A percentile compares a stretch with the other conserved stretches of the same genome.
phyloP scores from a whole-genome alignment of 306 rosid genomes.

The Luffa aegyptiaca region DNA sequence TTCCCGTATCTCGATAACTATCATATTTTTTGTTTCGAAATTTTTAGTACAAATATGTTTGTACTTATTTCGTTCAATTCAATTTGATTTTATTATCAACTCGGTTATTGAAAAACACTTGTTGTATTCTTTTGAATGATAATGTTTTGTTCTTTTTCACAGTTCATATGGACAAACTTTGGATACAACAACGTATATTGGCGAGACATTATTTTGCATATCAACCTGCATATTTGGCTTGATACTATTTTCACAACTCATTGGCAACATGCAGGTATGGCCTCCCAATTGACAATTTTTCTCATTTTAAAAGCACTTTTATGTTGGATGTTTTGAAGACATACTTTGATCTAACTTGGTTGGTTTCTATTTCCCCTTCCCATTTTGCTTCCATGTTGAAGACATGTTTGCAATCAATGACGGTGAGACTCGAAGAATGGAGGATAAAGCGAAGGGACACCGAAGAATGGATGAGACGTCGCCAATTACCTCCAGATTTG shows the following conservation, averaged over 20 bases:
- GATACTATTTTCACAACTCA: conserved; percentile 54
- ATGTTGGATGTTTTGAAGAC: neutral
- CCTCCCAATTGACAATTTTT: neutral
- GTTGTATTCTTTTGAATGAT: neutral
- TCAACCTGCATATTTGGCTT: conserved; percentile 51
- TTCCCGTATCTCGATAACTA: too few species aligned
- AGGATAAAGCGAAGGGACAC: conserved; percentile 73
- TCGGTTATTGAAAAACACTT: neutral
- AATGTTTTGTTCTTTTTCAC: neutral
- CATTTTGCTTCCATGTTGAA: conserved; percentile 16
- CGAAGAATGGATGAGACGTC: conserved; percentile 95
- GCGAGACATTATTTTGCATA: conserved; percentile 67
- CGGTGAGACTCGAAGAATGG: conserved; percentile 78
- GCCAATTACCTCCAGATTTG: conserved; percentile 65
- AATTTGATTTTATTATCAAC: neutral
- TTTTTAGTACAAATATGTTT: too few species aligned
- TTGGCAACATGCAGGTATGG: conserved; percentile 86
- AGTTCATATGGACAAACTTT: conserved; percentile 73
- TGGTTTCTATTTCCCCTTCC: neutral
- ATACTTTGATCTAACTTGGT: neutral
- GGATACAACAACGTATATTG: conserved; percentile 58
- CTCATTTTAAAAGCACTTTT: neutral
- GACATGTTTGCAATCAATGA: conserved; percentile 73
- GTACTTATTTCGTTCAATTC: neutral
- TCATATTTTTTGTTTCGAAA: too few species aligned